Percentiles rank a stretch among this genome's conserved stretches.
Conservation (phyloP, 208 protist genomes). For the Trypanosoma grayi region DNA sequence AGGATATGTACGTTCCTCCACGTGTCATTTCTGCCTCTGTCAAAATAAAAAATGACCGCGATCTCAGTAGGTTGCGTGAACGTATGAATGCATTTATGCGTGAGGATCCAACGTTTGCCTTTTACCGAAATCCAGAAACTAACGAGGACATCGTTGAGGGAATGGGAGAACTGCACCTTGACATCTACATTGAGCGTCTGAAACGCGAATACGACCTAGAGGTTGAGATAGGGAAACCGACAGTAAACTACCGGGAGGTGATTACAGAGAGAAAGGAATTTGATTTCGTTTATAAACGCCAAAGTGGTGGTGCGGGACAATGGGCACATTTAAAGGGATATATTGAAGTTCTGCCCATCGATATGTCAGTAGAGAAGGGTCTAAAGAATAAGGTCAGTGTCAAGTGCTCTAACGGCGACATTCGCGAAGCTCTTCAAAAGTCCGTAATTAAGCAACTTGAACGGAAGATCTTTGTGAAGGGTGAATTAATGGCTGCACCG, state of each 20-base stretch:
- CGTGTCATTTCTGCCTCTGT: constrained; percentile 97
- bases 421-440: constrained; percentile 92
- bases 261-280: constrained; percentile 91
- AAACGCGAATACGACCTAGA: constrained; percentile 93
- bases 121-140: constrained; percentile 92
- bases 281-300: constrained; percentile 98
- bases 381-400: constrained; percentile 82
- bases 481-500: constrained; percentile 94
- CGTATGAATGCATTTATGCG: constrained; percentile 93
- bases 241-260: constrained; percentile 96
- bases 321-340: constrained; percentile 96
- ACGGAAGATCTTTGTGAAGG: constrained; percentile 91
- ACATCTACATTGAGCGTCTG: constrained; percentile 97
- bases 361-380: constrained; percentile 90
- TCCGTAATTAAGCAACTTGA: constrained; percentile 90
- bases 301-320: constrained; percentile 98
- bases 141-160: constrained; percentile 95
- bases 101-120: constrained; percentile 96
- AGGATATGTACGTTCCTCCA: constrained; percentile 98
- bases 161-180: constrained; percentile 97
- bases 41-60: constrained; percentile 84
- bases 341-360: constrained; percentile 87
- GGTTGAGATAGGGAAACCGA: constrained; percentile 92
- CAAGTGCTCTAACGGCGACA: constrained; percentile 94
- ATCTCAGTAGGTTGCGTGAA: constrained; percentile 70